Percentiles rank a stretch among this genome's conserved stretches.
Conservation (phyloP, 208 protist genomes). For the Paratrypanosoma confusum region DNA sequence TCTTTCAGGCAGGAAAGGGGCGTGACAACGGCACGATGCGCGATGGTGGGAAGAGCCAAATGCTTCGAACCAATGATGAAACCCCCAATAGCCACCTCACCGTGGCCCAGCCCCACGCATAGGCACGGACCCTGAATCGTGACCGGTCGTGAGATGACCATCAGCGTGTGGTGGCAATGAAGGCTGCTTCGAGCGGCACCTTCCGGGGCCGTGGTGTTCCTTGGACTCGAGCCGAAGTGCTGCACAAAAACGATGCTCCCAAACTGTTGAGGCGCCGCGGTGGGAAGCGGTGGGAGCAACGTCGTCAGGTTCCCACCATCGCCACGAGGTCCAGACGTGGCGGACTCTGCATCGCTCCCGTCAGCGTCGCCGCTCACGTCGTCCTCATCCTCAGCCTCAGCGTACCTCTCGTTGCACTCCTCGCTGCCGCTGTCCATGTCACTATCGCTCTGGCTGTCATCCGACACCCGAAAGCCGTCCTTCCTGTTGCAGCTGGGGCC, state of each 20-base stretch:
- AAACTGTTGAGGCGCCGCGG: slow-evolving; percentile 21
- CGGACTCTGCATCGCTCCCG: slow-evolving; percentile 1
- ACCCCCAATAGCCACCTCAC: slow-evolving; percentile 49
- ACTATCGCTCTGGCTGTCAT: too few relatives aligned
- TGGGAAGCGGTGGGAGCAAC: slow-evolving; percentile 1
- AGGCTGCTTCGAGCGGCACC: slow-evolving; percentile 1
- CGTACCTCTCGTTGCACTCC: slow-evolving; percentile 1
- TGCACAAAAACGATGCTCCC: slow-evolving; percentile 39
- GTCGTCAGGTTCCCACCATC: neutral
- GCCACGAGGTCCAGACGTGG: slow-evolving; percentile 2
- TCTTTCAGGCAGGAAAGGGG: slow-evolving; percentile 27
- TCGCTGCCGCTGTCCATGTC: neutral
- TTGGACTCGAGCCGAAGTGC: slow-evolving; percentile 22
- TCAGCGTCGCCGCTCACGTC: slow-evolving; percentile 1
- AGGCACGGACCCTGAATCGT: slow-evolving; percentile 69
- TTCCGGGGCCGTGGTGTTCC: neutral
- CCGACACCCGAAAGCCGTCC: too few relatives aligned
- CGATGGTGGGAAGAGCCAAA: slow-evolving; percentile 27
- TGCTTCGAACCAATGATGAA: slow-evolving; percentile 66
- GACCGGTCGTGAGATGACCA: slow-evolving; percentile 34
- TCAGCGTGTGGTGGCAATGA: slow-evolving; percentile 58
- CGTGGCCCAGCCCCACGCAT: slow-evolving; percentile 52
- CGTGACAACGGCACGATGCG: slow-evolving; percentile 37
- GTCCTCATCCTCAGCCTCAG: slow-evolving; percentile 1
- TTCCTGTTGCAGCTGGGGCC: too few relatives aligned